Evolutionary conservation across 352 stramenopile genomes (phyloP).

Genomic region (Phytophthora vignae): DNA sequence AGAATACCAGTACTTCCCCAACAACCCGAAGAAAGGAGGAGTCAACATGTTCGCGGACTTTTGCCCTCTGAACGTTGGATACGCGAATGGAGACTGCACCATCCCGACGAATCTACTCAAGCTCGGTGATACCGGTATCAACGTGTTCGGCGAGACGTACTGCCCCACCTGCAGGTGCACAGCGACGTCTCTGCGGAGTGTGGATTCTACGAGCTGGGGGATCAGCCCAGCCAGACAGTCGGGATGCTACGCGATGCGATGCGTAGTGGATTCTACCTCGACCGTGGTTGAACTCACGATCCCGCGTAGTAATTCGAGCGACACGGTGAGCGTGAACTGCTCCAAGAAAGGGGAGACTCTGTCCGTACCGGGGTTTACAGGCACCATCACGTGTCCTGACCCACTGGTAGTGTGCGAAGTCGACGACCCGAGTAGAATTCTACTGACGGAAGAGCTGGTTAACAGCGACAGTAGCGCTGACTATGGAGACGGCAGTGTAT

Average conservation of each 20-base stretch:
- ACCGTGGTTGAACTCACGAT: slow-evolving; percentile 53
- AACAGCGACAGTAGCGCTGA: not conserved
- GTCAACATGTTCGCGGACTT: slow-evolving; percentile 69
- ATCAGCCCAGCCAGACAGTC: slow-evolving; percentile 57
- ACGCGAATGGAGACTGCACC: slow-evolving; percentile 60
- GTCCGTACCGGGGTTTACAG: slow-evolving; percentile 55
- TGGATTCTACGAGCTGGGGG: slow-evolving; percentile 56
- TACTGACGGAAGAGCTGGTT: slow-evolving; percentile 6
- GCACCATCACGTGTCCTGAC: slow-evolving; percentile 70
- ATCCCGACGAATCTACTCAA: slow-evolving; percentile 51
- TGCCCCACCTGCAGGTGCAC: slow-evolving; percentile 76
- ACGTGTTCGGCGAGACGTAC: slow-evolving; percentile 80
- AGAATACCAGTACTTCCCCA: slow-evolving; percentile 69
- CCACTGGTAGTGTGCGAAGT: slow-evolving; percentile 60
- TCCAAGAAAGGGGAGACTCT: slow-evolving; percentile 48
- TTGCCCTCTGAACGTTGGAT: slow-evolving; percentile 73
- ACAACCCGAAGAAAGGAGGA: slow-evolving; percentile 45
- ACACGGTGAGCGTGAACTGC: slow-evolving; percentile 52
- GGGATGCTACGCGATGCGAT: slow-evolving; percentile 73
- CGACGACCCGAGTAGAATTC: slow-evolving; percentile 7
- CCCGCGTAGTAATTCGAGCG: slow-evolving; percentile 17
- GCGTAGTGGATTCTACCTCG: slow-evolving; percentile 23
- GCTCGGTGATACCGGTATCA: slow-evolving; percentile 51
- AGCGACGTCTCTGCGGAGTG: slow-evolving; percentile 59
- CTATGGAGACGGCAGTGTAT: not conserved